Conservation (phyloP, 257 asterid species). For the Solanum medicagineum region DNA sequence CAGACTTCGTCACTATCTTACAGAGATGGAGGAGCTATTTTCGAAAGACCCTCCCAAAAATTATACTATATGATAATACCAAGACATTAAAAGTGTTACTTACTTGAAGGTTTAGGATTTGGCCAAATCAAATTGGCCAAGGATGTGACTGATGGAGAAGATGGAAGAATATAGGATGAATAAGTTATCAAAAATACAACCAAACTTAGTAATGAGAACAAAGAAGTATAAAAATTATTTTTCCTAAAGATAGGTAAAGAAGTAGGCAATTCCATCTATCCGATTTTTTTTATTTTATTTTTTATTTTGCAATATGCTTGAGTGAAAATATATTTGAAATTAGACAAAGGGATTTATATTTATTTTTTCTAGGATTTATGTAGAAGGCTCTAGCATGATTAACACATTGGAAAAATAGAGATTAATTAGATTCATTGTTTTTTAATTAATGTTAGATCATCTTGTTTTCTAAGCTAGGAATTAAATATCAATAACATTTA, state of each 20-base stretch:
- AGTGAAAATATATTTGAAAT: background rate
- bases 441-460: background rate
- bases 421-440: background rate
- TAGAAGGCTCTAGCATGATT: background rate
- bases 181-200: slow-evolving; percentile 30
- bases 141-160: slow-evolving; percentile 33
- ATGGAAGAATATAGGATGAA: slow-evolving; percentile 8
- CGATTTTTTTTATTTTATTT: background rate
- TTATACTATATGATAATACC: background rate
- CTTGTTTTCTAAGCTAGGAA: background rate
- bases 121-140: slow-evolving; percentile 18
- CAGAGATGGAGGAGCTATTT: too few relatives aligned
- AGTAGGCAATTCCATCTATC: background rate
- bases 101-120: slow-evolving; percentile 6
- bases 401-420: background rate
- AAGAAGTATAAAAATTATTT: slow-evolving; percentile 28
- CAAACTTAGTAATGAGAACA: slow-evolving; percentile 30
- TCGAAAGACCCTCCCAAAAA: too few relatives aligned
- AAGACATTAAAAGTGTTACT: background rate
- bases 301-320: background rate
- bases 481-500: background rate
- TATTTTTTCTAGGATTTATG: background rate
- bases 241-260: slow-evolving; percentile 23
- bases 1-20: too few relatives aligned
- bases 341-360: background rate